Conservation (phyloP, 2,329 filamentous ascomycete species). For the Exserohilum turcica region DNA sequence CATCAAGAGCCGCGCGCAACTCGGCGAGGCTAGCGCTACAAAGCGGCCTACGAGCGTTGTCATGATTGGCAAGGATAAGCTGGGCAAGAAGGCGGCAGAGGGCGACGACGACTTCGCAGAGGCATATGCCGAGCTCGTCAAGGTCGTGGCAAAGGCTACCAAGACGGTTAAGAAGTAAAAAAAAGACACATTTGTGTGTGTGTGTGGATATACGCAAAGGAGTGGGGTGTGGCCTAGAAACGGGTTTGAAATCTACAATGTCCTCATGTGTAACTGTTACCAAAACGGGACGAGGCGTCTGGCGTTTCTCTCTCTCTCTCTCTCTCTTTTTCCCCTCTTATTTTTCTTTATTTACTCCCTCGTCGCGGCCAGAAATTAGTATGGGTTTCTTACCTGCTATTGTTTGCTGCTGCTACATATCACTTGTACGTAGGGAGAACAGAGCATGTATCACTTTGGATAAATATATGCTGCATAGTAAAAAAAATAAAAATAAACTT, state of each 20-base stretch:
- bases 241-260: not conserved
- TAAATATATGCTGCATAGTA: too few species aligned
- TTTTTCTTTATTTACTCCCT: too few species aligned
- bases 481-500: too few species aligned
- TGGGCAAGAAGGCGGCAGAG: slow-evolving; percentile 56
- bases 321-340: too few species aligned
- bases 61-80: slow-evolving; percentile 68
- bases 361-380: not conserved
- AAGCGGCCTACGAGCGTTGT: slow-evolving; percentile 97
- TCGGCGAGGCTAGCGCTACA: slow-evolving; percentile 90
- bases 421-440: too few species aligned
- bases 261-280: slow-evolving; percentile 4
- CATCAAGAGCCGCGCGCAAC: slow-evolving; percentile 87
- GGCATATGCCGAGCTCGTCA: slow-evolving; percentile 61
- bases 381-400: not conserved
- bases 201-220: too few species aligned
- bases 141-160: slow-evolving; percentile 64
- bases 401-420: not conserved
- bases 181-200: not conserved
- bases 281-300: slow-evolving; percentile 4
- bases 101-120: slow-evolving; percentile 57
- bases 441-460: too few species aligned
- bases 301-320: slow-evolving; percentile 3
- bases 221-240: too few species aligned
- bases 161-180: slow-evolving; percentile 60